A percentile compares a stretch with the other conserved stretches of the same genome.
phyloP scores from a whole-genome alignment of 495 filamentous ascomycete species.

The Trichodelitschia bisporula region DNA sequence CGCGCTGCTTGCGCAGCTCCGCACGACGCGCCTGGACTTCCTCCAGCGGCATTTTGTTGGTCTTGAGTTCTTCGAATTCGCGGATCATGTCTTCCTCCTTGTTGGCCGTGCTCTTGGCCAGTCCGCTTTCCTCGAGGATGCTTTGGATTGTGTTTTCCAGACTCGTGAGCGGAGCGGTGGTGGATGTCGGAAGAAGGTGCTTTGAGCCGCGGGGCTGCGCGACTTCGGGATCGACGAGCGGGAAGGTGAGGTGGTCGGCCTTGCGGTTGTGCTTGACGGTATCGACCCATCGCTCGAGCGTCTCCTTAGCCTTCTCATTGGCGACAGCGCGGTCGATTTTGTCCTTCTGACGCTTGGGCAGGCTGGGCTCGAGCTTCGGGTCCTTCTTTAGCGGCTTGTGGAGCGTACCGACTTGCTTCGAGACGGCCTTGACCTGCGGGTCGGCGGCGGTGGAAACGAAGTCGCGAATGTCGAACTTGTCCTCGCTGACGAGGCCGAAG shows the following conservation, averaged over 20 bases:
- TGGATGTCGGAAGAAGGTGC: conserved; percentile 28
- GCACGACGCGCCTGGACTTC: conserved; percentile 51
- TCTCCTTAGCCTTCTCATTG: conserved; percentile 77
- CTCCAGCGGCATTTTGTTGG: conserved; percentile 36
- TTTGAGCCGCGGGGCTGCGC: conserved; percentile 21
- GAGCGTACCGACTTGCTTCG: conserved; percentile 12
- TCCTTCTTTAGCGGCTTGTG: conserved; percentile 52
- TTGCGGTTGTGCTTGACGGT: conserved; percentile 84
- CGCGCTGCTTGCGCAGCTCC: conserved; percentile 55
- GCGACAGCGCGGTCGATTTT: conserved; percentile 62
- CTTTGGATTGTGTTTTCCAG: conserved; percentile 63
- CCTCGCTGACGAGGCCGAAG: conserved; percentile 29
- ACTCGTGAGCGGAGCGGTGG: conserved; percentile 41
- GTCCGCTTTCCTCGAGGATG: conserved; percentile 72
- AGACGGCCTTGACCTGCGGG: conserved; percentile 25
- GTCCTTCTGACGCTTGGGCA: conserved; percentile 78
- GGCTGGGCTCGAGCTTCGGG: conserved; percentile 56
- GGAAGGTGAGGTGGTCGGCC: conserved; percentile 83
- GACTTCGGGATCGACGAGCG: conserved; percentile 45
- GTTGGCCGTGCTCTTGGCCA: conserved; percentile 32
- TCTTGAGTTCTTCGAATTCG: conserved; percentile 44
- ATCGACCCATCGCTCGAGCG: conserved; percentile 71
- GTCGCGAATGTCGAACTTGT: conserved; percentile 61
- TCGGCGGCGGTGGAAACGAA: conserved; percentile 52
- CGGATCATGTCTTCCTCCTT: conserved; percentile 37